Evolutionary conservation across 768 basidiomycete genomes (phyloP).

Genomic region (Aureoboletus auriporus): DNA sequence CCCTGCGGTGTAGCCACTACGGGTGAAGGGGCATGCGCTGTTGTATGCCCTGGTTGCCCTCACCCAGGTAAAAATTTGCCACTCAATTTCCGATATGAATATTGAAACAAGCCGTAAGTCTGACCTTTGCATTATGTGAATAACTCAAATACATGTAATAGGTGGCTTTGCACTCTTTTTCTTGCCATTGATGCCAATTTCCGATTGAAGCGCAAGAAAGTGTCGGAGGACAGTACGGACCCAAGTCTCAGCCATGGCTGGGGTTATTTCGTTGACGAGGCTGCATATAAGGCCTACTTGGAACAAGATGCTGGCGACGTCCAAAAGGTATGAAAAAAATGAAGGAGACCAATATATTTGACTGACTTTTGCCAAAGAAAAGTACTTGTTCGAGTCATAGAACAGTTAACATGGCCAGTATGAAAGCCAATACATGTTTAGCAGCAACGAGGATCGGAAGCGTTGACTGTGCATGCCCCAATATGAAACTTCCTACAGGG

Average conservation of each 20-base stretch:
- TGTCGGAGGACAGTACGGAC: slow-evolving; percentile 14
- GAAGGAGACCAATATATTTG: too few relatives aligned
- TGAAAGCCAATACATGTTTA: background rate
- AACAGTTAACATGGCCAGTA: background rate
- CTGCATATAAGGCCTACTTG: slow-evolving; percentile 17
- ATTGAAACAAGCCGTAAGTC: background rate
- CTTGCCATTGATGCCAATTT: slow-evolving; percentile 30
- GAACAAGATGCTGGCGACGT: background rate
- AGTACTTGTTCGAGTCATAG: background rate
- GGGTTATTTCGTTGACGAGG: slow-evolving; percentile 23
- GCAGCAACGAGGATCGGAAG: background rate
- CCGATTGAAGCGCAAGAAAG: slow-evolving; percentile 18
- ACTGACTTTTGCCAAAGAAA: background rate
- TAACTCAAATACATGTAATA: background rate
- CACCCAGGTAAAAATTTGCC: background rate
- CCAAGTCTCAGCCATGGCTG: slow-evolving; percentile 20
- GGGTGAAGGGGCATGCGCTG: background rate
- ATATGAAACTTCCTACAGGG: background rate
- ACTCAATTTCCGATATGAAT: background rate
- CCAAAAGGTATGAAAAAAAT: slow-evolving; percentile 23
- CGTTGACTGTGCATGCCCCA: background rate
- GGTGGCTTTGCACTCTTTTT: slow-evolving; percentile 20
- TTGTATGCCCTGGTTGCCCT: background rate
- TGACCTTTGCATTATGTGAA: background rate
- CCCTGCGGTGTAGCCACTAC: background rate